Evolutionary conservation across 2,329 filamentous ascomycete genomes (phyloP).

Genomic region (Amylocarpus encephaloides): DNA sequence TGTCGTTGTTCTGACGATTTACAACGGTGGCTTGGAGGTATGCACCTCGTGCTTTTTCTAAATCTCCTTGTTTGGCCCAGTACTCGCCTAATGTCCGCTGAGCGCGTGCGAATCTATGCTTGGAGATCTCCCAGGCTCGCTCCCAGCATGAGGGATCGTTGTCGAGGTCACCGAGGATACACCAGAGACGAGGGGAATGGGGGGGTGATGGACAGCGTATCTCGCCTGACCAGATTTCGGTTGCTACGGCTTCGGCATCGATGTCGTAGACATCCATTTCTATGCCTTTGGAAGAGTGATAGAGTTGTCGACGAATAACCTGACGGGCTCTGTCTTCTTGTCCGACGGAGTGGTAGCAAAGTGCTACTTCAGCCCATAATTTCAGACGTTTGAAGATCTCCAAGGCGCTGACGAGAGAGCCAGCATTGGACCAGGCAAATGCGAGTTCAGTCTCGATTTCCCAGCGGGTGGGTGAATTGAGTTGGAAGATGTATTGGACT

Average conservation of each 20-base stretch:
- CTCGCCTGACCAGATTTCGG: conserved; percentile 54
- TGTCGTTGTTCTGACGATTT: conserved; percentile 73
- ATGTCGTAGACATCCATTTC: conserved; percentile 36
- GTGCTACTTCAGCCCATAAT: conserved; percentile 89
- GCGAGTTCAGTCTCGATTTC: conserved; percentile 91
- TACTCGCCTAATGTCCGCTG: conserved; percentile 81
- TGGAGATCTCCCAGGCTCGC: conserved; percentile 82
- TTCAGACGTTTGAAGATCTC: conserved; percentile 93
- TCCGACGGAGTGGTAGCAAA: conserved; percentile 57
- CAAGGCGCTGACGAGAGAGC: conserved; percentile 80
- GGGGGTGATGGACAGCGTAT: conserved; percentile 65
- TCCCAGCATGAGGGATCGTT: conserved; percentile 68
- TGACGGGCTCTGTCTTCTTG: conserved; percentile 74
- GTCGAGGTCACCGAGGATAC: conserved; percentile 88
- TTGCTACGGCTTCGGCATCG: conserved; percentile 47
- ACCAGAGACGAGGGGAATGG: conserved; percentile 83
- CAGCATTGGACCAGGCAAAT: conserved; percentile 83
- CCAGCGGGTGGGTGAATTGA: conserved; percentile 84
- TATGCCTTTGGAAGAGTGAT: conserved; percentile 50
- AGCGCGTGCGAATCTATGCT: conserved; percentile 73
- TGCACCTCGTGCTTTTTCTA: conserved; percentile 64
- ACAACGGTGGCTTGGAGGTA: conserved; percentile 72
- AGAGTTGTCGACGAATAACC: conserved; percentile 73
- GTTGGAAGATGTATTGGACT: conserved; percentile 74
- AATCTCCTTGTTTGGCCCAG: conserved; percentile 61